phyloP scores from a whole-genome alignment of 805 yeast species.

The Barnettozyma sucrosica region DNA sequence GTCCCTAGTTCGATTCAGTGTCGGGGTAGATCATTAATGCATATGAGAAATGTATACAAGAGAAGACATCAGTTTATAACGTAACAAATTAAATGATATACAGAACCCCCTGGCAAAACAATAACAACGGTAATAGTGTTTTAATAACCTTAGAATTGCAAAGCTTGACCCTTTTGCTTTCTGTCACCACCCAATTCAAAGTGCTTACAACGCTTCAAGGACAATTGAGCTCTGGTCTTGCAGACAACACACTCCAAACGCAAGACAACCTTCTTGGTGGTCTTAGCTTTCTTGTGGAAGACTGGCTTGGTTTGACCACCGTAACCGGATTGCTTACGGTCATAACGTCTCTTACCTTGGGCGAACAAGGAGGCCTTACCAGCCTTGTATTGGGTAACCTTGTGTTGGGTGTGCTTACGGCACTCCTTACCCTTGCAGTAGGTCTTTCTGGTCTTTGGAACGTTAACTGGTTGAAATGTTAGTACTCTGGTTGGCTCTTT shows the following conservation, averaged over 20 bases:
- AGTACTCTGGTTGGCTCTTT: conserved; percentile 17
- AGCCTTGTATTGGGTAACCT: conserved; percentile 99
- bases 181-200: conserved; percentile 99
- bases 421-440: conserved; percentile 99
- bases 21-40: background rate
- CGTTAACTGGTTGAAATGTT: conserved; percentile 73
- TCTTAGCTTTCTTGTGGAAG: conserved; percentile 99
- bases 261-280: conserved; percentile 99
- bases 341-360: conserved; percentile 99
- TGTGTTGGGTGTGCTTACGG: conserved; percentile 99
- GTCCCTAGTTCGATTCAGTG: background rate
- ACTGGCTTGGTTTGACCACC: conserved; percentile 99
- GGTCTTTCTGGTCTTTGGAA: conserved; percentile 99
- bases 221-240: conserved; percentile 97
- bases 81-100: conserved; percentile 18
- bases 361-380: conserved; percentile 99
- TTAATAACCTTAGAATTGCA: conserved; percentile 76
- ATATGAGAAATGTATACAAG: background rate
- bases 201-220: conserved; percentile 99
- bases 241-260: conserved; percentile 98
- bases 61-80: conserved; percentile 9
- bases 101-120: conserved; percentile 22
- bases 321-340: conserved; percentile 99
- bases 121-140: conserved; percentile 14
- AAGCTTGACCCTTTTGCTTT: conserved; percentile 99